These are phyloP conservation scores for Taphrina sp. DNA, from an alignment of 1,139 yeast genomes.

Conservation along the genomic window DNA sequence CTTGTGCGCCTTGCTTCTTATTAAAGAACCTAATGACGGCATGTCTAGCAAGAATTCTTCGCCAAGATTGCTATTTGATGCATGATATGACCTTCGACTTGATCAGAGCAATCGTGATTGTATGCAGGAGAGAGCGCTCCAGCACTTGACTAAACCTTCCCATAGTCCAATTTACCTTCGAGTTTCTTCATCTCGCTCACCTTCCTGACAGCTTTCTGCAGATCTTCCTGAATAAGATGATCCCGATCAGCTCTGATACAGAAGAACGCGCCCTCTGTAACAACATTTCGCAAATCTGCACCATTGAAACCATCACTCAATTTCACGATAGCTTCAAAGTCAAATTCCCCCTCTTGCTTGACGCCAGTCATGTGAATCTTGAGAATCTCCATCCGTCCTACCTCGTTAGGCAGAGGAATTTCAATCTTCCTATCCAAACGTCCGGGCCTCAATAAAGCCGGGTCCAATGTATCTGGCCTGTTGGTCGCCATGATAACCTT, in stretches of 20 bases:
- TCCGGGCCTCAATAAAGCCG: constrained; percentile 98
- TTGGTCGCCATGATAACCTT: constrained; percentile 99
- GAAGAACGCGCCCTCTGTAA: constrained; percentile 98
- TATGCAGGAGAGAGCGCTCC: no score
- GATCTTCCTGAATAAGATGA: constrained; percentile 84
- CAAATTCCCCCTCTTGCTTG: constrained; percentile 90
- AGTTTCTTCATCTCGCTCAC: constrained; percentile 95
- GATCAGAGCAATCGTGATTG: no score
- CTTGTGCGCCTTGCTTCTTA: no score
- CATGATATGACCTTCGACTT: no score
- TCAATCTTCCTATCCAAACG: constrained; percentile 97
- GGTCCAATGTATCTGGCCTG: constrained; percentile 97
- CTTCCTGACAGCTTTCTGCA: constrained; percentile 97
- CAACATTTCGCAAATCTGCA: constrained; percentile 95
- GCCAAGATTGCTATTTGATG: no score
- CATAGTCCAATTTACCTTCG: constrained; percentile 90
- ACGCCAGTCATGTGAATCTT: constrained; percentile 89
- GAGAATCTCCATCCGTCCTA: constrained; percentile 89
- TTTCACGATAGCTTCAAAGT: constrained; percentile 93
- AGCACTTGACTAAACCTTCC: constrained; percentile 18
- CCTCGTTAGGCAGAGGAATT: constrained; percentile 94
- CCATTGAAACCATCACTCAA: constrained; percentile 99
- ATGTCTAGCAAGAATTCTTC: no score
- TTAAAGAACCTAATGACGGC: no score
- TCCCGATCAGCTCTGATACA: constrained; percentile 98